Base-by-base conservation (phyloP, 2,329 filamentous ascomycete species). In the Cryphonectria naterciae region DNA sequence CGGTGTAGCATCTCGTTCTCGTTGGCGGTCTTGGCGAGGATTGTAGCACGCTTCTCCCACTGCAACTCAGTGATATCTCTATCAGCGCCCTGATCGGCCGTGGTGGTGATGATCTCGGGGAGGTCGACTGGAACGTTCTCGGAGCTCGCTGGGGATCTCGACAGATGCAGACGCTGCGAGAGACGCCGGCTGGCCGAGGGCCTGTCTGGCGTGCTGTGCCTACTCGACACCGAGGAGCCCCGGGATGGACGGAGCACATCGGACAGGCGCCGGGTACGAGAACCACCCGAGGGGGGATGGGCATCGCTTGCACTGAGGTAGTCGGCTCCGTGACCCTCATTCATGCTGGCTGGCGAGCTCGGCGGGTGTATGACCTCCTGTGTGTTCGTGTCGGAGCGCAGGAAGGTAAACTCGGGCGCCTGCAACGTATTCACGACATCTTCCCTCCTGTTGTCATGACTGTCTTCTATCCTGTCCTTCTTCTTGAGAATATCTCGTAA, bases 11-110 rank as follows among this genome's bases (percentile, higher is more conserved):
- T 78, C 75, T 87, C 85, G 75, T 87, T 89, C 75, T 87, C 86
- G 75, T 88, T 88, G 43, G 72, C 72, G 25, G 72, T 63, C 58
- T 67, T 70, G 62, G 93, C 95, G 74, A 98, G 84, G 72, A 97
- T 88, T n/a, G 95, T 98, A 39, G 96, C 96, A 72, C 95, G 87
- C 83, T 93, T 91, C 85, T 98, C 96, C 96, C 96, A 99, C 81
- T 92, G 88, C 71, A 89, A 89, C 84, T 97, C 92, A 72, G 79
- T 77, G 60, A 76, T 79, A 62, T 82, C 82, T 71, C 75, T 78
- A 67, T 84, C 83, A 37, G 87, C 85, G 74, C 85, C 82, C 71
- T 79, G 81, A 75, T 85, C 84, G 74, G 82, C 79, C 74, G 82
- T 80, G 79, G 75, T 82, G 79, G 77, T 78, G 66, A 85, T 83